These are phyloP conservation scores for Neotropicomus parvogracilis DNA, from an alignment of 1,284 basidiomycete species.

Conservation along the genomic window DNA sequence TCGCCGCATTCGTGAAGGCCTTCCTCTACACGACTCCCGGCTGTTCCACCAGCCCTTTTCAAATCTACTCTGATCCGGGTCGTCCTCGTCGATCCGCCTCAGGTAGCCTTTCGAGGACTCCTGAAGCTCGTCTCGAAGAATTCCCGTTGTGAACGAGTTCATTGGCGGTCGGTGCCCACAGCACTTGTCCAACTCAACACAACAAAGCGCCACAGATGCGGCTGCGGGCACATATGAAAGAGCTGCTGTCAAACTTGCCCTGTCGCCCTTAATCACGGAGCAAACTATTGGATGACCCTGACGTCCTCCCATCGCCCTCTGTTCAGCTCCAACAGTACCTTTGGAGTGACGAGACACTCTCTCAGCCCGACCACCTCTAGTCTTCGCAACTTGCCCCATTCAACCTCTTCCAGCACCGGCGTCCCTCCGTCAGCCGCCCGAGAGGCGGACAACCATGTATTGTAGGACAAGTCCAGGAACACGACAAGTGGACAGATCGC, in stretches of 20 bases:
- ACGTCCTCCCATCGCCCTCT: constrained; percentile 62
- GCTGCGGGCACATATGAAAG: too few relatives aligned
- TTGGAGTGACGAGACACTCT: constrained; percentile 43
- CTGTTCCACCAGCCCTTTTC: constrained; percentile 8
- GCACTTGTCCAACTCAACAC: too few relatives aligned
- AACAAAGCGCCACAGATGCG: too few relatives aligned
- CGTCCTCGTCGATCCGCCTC: constrained; percentile 19
- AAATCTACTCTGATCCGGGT: constrained; percentile 5
- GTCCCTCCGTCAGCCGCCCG: constrained; percentile 14
- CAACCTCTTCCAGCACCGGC: constrained; percentile 45
- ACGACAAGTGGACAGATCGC: constrained; percentile 58
- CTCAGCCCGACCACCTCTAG: constrained; percentile 53
- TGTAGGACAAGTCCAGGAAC: constrained; percentile 64
- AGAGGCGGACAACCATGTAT: constrained; percentile 49
- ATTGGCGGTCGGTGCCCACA: not conserved
- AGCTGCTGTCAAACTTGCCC: too few relatives aligned
- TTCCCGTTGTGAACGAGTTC: not conserved
- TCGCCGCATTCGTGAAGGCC: constrained; percentile 14
- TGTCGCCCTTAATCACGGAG: not conserved
- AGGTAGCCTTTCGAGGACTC: constrained; percentile 13
- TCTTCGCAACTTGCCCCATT: constrained; percentile 52
- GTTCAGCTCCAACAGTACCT: constrained; percentile 47
- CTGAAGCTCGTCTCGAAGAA: not conserved
- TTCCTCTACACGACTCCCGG: too few relatives aligned
- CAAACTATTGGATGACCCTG: constrained; percentile 40